phyloP scores from a whole-genome alignment of 1,284 basidiomycete species.

The Ustilago loliicola region DNA sequence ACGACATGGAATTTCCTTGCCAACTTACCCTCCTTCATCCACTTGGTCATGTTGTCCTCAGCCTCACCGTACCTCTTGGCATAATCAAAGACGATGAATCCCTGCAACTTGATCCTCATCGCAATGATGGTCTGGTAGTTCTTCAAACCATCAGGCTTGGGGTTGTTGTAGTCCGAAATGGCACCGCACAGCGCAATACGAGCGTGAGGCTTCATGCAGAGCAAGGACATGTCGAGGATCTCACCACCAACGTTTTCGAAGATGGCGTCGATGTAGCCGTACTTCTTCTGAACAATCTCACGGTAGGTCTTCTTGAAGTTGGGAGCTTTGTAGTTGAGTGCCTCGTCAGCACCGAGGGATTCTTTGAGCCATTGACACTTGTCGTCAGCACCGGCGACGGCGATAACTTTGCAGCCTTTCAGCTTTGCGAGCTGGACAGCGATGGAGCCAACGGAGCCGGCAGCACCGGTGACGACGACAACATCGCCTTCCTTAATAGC shows the following conservation, averaged over 20 bases:
- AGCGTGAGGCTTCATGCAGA: constrained; percentile 80
- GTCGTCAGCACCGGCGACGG: constrained; percentile 81
- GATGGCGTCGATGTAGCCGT: constrained; percentile 57
- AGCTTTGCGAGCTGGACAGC: constrained; percentile 75
- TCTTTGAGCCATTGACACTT: constrained; percentile 86
- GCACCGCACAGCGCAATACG: constrained; percentile 83
- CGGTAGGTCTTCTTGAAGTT: constrained; percentile 77
- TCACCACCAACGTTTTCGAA: constrained; percentile 61
- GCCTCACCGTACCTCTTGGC: constrained; percentile 44
- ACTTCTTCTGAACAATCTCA: constrained; percentile 73
- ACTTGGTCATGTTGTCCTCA: constrained; percentile 73
- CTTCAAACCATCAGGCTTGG: constrained; percentile 69
- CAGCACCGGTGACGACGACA: constrained; percentile 63
- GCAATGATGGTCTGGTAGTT: constrained; percentile 77
- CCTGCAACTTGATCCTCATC: constrained; percentile 82
- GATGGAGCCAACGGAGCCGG: constrained; percentile 67
- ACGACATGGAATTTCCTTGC: constrained; percentile 76
- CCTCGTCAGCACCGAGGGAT: constrained; percentile 84
- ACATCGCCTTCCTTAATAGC: constrained; percentile 57
- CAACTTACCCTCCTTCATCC: constrained; percentile 78
- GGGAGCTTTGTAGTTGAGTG: constrained; percentile 85
- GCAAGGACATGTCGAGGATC: constrained; percentile 52
- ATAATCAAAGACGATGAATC: constrained; percentile 74
- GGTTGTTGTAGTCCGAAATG: constrained; percentile 74
- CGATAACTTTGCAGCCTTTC: constrained; percentile 79